A percentile compares a stretch with the other conserved stretches of the same genome.
phyloP scores from a whole-genome alignment of 768 basidiomycete genomes.

The Lactarius vividus region DNA sequence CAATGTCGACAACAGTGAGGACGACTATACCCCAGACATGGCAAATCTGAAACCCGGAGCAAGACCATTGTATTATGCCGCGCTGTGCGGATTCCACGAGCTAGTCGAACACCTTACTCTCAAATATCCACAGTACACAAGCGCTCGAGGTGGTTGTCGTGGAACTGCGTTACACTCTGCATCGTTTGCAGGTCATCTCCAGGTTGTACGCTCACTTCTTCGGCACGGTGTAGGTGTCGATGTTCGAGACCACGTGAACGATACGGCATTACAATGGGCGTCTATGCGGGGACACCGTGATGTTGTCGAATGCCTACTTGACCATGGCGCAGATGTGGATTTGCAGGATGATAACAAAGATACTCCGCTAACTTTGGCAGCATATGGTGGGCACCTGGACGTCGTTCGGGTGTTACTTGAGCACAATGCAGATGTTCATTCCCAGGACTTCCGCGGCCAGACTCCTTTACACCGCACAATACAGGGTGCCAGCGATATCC shows the following conservation, averaged over 20 bases:
- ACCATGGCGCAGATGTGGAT: not conserved
- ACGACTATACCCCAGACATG: too few species aligned
- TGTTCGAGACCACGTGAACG: not conserved
- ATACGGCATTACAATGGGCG: not conserved
- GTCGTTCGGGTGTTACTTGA: not conserved
- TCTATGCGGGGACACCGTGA: not conserved
- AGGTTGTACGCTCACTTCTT: not conserved
- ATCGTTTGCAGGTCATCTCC: not conserved
- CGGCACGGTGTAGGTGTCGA: not conserved
- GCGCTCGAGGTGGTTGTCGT: not conserved
- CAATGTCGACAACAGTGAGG: too few species aligned
- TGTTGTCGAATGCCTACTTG: not conserved
- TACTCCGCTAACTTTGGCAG: not conserved
- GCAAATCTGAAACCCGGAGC: not conserved
- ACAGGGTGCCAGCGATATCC: accelerated
- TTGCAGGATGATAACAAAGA: not conserved
- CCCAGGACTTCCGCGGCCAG: not conserved
- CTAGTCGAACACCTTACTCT: not conserved
- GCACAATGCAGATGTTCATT: not conserved
- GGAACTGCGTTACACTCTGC: not conserved
- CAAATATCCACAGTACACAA: not conserved
- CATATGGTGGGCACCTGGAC: not conserved
- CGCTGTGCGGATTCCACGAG: not conserved
- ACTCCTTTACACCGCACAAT: not conserved
- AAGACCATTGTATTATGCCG: not conserved